phyloP scores from a whole-genome alignment of 331 rosid genomes.

The Pyrus hybrid region DNA sequence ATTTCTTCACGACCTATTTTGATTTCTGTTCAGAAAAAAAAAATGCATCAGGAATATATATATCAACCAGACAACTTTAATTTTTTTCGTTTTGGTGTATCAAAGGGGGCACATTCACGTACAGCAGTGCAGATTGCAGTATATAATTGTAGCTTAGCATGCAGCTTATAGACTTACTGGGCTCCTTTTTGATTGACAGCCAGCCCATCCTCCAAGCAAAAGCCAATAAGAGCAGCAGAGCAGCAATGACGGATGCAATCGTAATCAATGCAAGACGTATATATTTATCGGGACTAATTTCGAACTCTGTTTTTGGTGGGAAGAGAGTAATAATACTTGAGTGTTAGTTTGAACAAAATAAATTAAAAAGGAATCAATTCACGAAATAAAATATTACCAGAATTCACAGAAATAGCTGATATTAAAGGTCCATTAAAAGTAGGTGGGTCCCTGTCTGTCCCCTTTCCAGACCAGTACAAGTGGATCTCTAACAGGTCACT shows the following conservation, averaged over 20 bases:
- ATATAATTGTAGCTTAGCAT: too few relatives aligned
- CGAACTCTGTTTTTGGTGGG: neutral
- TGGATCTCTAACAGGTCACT: neutral
- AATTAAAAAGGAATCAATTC: neutral
- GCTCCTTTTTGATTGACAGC: neutral
- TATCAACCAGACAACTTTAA: neutral
- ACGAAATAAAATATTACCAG: neutral
- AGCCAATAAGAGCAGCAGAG: neutral
- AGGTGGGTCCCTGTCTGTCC: neutral
- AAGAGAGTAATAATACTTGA: neutral
- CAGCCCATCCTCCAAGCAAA: slow-evolving; percentile 2
- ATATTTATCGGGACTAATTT: neutral
- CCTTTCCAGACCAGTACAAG: slow-evolving; percentile 21
- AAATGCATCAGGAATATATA: neutral
- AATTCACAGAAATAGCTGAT: slow-evolving; percentile 13
- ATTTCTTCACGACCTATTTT: neutral
- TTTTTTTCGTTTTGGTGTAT: too few relatives aligned
- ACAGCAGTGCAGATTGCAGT: too few relatives aligned
- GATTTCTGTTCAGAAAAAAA: neutral
- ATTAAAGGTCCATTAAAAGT: slow-evolving; percentile 15
- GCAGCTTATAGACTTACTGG: too few relatives aligned
- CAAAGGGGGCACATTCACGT: too few relatives aligned
- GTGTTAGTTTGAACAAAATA: neutral
- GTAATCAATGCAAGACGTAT: neutral
- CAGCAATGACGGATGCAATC: neutral